Percentiles rank a stretch among this genome's conserved stretches.
Evolutionary conservation across 192 early-diverging fungal genomes (phyloP).

Genomic region (Anaeromyces robustus): DNA sequence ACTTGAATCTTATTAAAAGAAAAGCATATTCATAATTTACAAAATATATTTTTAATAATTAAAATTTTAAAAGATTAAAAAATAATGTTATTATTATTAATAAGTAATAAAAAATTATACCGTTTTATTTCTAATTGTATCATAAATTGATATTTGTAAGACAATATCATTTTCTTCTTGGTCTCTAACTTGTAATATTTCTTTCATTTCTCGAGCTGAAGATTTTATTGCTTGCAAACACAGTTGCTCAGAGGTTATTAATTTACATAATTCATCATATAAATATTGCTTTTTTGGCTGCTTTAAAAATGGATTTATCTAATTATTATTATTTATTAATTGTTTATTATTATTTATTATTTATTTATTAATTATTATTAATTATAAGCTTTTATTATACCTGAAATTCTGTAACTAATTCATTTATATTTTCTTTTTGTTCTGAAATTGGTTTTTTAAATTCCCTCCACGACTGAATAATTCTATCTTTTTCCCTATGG

Average conservation of each 20-base stretch:
- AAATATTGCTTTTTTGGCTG: slow-evolving; percentile 35
- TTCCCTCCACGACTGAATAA: slow-evolving; percentile 30
- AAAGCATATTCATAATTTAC: no score
- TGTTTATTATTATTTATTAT: no score
- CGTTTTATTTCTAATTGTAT: slow-evolving; percentile 37
- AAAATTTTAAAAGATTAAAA: no score
- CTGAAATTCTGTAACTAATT: slow-evolving; percentile 16
- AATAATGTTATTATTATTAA: no score
- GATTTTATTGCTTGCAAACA: slow-evolving; percentile 29
- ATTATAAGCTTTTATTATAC: background rate
- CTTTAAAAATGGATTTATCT: slow-evolving; percentile 31
- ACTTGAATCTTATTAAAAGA: slow-evolving; percentile 13
- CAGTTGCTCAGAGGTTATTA: slow-evolving; percentile 20
- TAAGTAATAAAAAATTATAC: slow-evolving; percentile 9
- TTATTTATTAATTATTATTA: no score
- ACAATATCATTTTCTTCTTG: slow-evolving; percentile 29
- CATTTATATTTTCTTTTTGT: slow-evolving; percentile 25
- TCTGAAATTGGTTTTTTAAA: slow-evolving; percentile 35
- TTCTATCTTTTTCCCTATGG: slow-evolving; percentile 25
- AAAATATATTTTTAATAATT: no score
- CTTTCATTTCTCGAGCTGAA: slow-evolving; percentile 23
- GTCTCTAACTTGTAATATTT: slow-evolving; percentile 23
- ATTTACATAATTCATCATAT: slow-evolving; percentile 23
- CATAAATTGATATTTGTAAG: slow-evolving; percentile 28
- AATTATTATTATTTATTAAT: no score